Evolutionary conservation across 352 stramenopile genomes (phyloP).

Genomic region (Phytopythium sindhum): DNA sequence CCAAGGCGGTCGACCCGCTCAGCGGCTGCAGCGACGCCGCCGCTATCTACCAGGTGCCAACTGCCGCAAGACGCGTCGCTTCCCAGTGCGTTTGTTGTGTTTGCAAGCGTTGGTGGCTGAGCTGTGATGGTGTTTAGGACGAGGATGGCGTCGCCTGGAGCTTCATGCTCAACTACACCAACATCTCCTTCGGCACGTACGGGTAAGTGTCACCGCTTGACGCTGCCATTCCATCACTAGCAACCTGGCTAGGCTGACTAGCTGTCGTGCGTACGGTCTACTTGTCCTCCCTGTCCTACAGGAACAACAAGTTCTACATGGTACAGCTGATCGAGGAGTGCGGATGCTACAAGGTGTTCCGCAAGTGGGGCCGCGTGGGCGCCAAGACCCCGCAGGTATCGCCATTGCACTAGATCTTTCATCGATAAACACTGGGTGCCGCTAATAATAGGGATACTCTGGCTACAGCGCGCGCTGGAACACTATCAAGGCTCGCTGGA

Average conservation of each 20-base stretch:
- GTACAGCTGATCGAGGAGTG: conserved; percentile 57
- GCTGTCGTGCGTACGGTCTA: too few species aligned
- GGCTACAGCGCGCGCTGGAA: conserved; percentile 24
- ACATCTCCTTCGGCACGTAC: conserved; percentile 47
- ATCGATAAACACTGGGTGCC: not conserved
- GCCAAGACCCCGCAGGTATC: conserved; percentile 61
- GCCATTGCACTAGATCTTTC: not conserved
- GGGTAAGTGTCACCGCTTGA: conserved; percentile 15
- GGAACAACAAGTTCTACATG: conserved; percentile 83
- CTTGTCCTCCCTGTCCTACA: conserved; percentile 9
- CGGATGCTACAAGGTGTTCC: conserved; percentile 45
- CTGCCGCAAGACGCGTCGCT: not conserved
- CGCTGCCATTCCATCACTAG: not conserved
- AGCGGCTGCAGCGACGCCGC: conserved; percentile 23
- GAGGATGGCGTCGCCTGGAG: conserved; percentile 28
- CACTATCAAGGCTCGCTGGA: conserved; percentile 39
- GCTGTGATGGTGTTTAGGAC: conserved; percentile 13
- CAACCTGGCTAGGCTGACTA: not conserved
- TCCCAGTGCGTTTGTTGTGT: not conserved
- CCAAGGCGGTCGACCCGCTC: conserved; percentile 25
- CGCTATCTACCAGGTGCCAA: conserved; percentile 23
- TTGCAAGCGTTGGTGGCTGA: not conserved
- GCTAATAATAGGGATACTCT: not conserved
- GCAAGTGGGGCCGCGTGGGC: conserved; percentile 68
- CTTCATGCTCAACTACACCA: conserved; percentile 50